Evolutionary conservation across 768 basidiomycete genomes (phyloP), one percentile per base, ranked within the genome.

Genomic region (Agaricus bisporus): DNA sequence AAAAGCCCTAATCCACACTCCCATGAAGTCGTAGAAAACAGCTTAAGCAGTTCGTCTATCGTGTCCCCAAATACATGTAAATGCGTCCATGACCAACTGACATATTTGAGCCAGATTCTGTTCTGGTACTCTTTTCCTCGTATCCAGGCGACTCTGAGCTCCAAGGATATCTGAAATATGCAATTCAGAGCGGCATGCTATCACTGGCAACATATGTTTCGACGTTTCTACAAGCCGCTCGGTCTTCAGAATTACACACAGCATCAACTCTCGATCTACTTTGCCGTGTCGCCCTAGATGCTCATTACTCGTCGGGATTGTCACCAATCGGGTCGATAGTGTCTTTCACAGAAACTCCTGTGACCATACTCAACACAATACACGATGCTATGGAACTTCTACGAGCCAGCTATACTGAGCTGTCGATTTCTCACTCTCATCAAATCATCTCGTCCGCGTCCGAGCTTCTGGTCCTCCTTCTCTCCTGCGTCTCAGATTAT

Each of bases 121-220:
- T 90, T 10, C 71, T 91, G 42, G 68, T 78, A 7, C 73, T 91
- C 14, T 88, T 82, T 61, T 73, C 80, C 49, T 75, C 78, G 44
- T 86, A 87, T 60, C 84, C 86, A 20, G 86, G 81, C n/a, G 81
- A 87, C 61, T 78, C 80, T 17, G 73, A 73, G 41, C 74, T 91
- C n/a, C 77, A 80, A 54, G 76, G 73, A 41, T 91, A 91, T 62
- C 66, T 91, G 47, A 79, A 74, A 58, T 63, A 68, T 53, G 85
- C 86, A 4, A 72, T 91, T 25, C 69, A 77, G 52, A 71, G 76
- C 41, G 75, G 78, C 9, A 65, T 83, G 41, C 66, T 89, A 14
- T 79, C 85, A 7, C 67, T 85, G 18, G 64, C 80, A 9, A 74
- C 72, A 12, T 88, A 85, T 60, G 76, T 88, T 6, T 65, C 82